These are phyloP conservation scores for Penicillium soppii DNA, from an alignment of 495 filamentous ascomycete species.

Conservation along the genomic window DNA sequence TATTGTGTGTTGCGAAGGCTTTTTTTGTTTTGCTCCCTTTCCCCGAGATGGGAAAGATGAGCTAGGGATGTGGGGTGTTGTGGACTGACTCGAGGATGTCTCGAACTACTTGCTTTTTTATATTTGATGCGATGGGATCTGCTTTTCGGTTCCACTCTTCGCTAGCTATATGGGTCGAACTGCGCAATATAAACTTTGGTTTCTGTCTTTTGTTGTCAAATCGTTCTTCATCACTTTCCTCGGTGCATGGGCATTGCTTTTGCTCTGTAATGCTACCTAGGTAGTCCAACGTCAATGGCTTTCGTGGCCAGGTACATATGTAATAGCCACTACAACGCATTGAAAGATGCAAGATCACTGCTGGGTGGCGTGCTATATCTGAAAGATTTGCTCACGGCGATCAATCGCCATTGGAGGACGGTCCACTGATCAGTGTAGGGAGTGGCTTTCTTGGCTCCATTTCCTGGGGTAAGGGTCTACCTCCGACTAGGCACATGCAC, in stretches of 20 bases:
- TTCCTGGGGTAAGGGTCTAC: conserved; percentile 6
- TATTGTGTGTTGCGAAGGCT: conserved; percentile 8
- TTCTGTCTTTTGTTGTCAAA: conserved; percentile 1
- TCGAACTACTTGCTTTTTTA: not conserved
- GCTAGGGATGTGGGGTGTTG: conserved; percentile 4
- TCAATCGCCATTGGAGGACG: not conserved
- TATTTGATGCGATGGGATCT: conserved; percentile 1
- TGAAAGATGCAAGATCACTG: not conserved
- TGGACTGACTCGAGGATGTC: conserved; percentile 3
- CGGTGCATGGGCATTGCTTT: no score
- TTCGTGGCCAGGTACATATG: no score
- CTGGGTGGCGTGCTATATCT: not conserved
- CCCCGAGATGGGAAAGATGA: not conserved
- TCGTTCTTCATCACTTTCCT: no score
- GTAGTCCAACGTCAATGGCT: no score
- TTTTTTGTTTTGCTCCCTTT: not conserved
- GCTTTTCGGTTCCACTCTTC: conserved; percentile 1
- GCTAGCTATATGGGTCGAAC: not conserved
- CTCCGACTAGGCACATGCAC: no score
- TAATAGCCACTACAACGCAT: no score
- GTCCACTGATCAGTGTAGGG: not conserved
- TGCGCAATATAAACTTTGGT: not conserved
- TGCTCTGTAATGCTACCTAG: no score
- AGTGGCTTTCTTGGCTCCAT: not conserved
- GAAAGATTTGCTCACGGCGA: not conserved